Evolutionary conservation across 148 eudicot species (phyloP), one percentile per base, ranked within the genome.

Genomic region (Silene conica): DNA sequence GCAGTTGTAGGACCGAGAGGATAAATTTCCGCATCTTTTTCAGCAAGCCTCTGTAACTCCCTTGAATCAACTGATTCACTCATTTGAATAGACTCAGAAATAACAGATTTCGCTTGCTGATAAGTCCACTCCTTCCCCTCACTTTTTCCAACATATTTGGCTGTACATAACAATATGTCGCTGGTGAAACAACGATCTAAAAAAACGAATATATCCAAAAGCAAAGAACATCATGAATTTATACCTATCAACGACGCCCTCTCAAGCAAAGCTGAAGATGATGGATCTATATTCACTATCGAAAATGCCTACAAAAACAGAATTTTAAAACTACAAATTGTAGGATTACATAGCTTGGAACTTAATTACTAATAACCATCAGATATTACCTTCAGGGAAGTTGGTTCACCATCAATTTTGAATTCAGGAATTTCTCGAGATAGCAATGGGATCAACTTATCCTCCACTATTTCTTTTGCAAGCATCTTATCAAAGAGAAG

Each of bases 1-100:
- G 97, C 96, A 31, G 92, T 84, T 25, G 86, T 77, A 43, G 96
- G 94, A 67, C 99, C 92, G 84, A 96, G 91, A 57, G 97, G 96
- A 72, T 96, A 89, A 85, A 82, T 86, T 78, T 96, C 97, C 60
- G 92, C 79, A 77, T 86, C 85, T 81, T 90, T 96, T 67, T 87
- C 83, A 26, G 86, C 92, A 73, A 86, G 96, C 84, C 74, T 90
- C 83, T 86, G 81, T 69, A 96, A 84, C 86, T 92, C 96, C 70
- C 61, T 69, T 57, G 73, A 69, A 60, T 87, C 85, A 73, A 82
- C 80, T 70, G 92, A 84, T 83, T 92, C 91, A 74, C 89, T 86
- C 90, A 95, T 79, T 77, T 89, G 85, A 69, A 92, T 57, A 43
- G 99, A 87, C 75, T 89, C 91, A 1, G 92, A 85, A 59, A 96